Percentiles rank a stretch among this genome's conserved stretches.
phyloP scores from a whole-genome alignment of 208 protist genomes.

The Endotrypanum monterogeii region DNA sequence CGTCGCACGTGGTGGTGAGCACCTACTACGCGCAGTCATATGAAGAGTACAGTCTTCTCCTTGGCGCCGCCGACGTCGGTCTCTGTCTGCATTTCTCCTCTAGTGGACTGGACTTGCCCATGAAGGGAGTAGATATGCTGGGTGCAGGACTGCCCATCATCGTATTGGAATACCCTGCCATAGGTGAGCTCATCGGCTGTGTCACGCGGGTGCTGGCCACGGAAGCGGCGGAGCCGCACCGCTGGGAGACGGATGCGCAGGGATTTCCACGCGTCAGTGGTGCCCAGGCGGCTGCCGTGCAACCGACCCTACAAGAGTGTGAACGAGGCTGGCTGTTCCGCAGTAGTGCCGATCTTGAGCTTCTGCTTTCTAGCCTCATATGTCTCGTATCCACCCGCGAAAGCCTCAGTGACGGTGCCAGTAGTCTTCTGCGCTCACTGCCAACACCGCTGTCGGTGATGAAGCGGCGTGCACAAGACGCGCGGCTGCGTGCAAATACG shows the following conservation, averaged over 20 bases:
- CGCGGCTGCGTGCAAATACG: conserved; percentile 31
- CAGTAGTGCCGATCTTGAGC: conserved; percentile 55
- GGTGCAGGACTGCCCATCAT: conserved; percentile 93
- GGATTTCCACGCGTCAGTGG: conserved; percentile 16
- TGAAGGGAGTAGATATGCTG: conserved; percentile 98
- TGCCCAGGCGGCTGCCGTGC: neutral
- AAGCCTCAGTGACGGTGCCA: neutral
- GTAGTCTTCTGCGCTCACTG: neutral
- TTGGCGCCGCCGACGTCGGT: conserved; percentile 92
- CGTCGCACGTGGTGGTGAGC: conserved; percentile 68
- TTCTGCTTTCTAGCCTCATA: conserved; percentile 45
- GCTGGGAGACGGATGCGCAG: neutral
- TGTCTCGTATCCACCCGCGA: conserved; percentile 25
- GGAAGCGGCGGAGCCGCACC: conserved; percentile 26
- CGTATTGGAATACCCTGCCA: conserved; percentile 82
- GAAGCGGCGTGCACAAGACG: conserved; percentile 31
- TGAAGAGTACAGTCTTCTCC: conserved; percentile 93
- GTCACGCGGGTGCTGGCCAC: conserved; percentile 25
- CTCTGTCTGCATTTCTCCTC: conserved; percentile 95
- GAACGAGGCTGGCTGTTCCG: conserved; percentile 68
- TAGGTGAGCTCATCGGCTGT: conserved; percentile 90
- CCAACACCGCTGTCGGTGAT: conserved; percentile 31
- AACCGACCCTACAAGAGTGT: conserved; percentile 41
- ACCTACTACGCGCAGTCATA: conserved; percentile 93
- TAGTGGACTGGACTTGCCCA: conserved; percentile 96